Evolutionary conservation across 495 filamentous ascomycete species (phyloP).

Genomic region (Glonium stellatum): DNA sequence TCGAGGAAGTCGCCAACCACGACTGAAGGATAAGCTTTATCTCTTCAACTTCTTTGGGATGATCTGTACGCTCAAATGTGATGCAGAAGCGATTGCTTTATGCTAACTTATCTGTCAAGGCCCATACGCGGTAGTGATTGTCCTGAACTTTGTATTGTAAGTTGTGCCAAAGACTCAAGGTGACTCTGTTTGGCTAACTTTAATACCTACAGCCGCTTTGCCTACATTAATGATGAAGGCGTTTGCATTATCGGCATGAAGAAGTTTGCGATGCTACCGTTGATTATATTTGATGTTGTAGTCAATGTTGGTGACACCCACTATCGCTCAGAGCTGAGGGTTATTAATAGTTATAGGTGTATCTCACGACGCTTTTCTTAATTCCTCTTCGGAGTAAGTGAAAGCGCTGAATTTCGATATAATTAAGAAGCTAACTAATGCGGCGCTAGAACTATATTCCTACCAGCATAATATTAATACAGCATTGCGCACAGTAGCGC

Average conservation of each 20-base stretch:
- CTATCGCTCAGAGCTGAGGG: slow-evolving; percentile 4
- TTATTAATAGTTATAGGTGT: slow-evolving; percentile 34
- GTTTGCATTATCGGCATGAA: slow-evolving; percentile 49
- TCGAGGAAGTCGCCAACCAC: slow-evolving; percentile 36
- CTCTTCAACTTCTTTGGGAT: slow-evolving; percentile 49
- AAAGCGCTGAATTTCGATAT: background rate
- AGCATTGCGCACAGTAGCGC: slow-evolving; percentile 38
- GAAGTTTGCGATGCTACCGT: slow-evolving; percentile 43
- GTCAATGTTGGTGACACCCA: slow-evolving; percentile 39
- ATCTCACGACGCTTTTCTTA: slow-evolving; percentile 47
- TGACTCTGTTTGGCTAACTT: background rate
- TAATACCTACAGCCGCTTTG: slow-evolving; percentile 37
- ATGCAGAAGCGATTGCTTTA: background rate
- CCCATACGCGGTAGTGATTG: slow-evolving; percentile 41
- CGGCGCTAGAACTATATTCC: slow-evolving; percentile 36
- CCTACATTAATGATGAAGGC: slow-evolving; percentile 39
- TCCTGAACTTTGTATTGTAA: slow-evolving; percentile 47
- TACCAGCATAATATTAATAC: slow-evolving; percentile 37
- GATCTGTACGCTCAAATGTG: slow-evolving; percentile 35
- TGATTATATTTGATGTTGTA: slow-evolving; percentile 45
- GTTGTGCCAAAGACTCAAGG: slow-evolving; percentile 9
- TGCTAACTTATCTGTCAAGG: slow-evolving; percentile 29
- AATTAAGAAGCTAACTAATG: background rate
- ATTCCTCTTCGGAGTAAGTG: slow-evolving; percentile 42
- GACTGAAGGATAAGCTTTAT: slow-evolving; percentile 45